Percentiles rank a stretch among this genome's conserved stretches.
phyloP scores from a whole-genome alignment of 176 grass and related monocot species.

The Elaeis guineensis region DNA sequence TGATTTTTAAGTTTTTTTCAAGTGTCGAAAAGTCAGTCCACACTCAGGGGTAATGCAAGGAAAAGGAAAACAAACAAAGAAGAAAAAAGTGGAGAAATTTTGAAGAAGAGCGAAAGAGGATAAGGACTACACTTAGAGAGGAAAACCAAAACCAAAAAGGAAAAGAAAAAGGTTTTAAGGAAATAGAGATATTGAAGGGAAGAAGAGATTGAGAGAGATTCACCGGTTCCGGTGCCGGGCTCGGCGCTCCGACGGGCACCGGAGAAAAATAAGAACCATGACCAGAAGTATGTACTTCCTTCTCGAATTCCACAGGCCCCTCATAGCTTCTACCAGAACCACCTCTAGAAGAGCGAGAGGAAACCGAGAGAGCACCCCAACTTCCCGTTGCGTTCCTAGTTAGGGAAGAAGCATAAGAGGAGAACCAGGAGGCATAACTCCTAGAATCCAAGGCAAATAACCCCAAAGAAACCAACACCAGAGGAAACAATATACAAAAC shows the following conservation, averaged over 20 bases:
- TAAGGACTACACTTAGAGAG: too few species aligned
- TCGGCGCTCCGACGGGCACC: constrained; percentile 2
- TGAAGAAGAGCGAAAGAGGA: too few species aligned
- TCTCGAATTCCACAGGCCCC: constrained; percentile 9
- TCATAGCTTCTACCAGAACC: constrained; percentile 6
- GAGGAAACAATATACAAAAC: constrained; percentile 6
- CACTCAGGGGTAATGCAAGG: too few species aligned
- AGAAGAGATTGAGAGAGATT: constrained; percentile 1
- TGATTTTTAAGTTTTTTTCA: too few species aligned
- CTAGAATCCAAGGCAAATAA: constrained; percentile 27
- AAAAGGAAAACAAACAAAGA: too few species aligned
- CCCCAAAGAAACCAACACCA: constrained; percentile 23
- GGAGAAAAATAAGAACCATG: constrained; percentile 2
- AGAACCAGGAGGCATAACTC: constrained; percentile 24
- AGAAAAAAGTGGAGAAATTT: too few species aligned
- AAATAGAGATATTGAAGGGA: neutral
- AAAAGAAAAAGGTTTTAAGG: neutral
- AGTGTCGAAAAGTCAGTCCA: too few species aligned
- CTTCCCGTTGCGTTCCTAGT: constrained; percentile 13
- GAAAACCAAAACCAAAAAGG: neutral
- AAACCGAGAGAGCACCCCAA: constrained; percentile 22
- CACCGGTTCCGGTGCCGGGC: constrained; percentile 11
- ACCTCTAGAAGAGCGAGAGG: constrained; percentile 7
- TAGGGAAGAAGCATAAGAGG: constrained; percentile 14
- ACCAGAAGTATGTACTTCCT: neutral